These are phyloP conservation scores for Trametes sanguinea DNA, from an alignment of 768 basidiomycete genomes.

Conservation along the genomic window DNA sequence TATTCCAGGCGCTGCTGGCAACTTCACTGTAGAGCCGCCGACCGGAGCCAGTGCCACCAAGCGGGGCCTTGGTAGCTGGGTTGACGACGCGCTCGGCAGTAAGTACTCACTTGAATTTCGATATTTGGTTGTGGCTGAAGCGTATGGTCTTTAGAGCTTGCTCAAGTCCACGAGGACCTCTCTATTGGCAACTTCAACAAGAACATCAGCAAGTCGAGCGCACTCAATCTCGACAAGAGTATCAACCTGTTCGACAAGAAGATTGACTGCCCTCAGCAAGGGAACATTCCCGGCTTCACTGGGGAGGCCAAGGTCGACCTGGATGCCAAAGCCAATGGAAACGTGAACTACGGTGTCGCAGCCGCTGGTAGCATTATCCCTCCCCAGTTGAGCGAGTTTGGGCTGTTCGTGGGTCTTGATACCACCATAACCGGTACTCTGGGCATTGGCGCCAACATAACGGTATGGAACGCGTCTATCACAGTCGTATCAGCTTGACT, in stretches of 20 bases:
- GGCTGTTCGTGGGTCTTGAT: conserved; percentile 34
- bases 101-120: neutral
- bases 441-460: conserved; percentile 39
- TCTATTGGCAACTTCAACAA: conserved; percentile 22
- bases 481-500: neutral
- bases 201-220: conserved; percentile 14
- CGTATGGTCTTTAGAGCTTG: neutral
- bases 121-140: too few relatives aligned
- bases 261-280: conserved; percentile 23
- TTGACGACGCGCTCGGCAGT: conserved; percentile 3
- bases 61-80: conserved; percentile 18
- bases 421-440: conserved; percentile 44
- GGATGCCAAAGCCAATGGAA: conserved; percentile 37
- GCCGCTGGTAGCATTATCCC: conserved; percentile 49
- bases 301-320: conserved; percentile 28
- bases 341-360: conserved; percentile 41
- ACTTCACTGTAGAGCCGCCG: conserved; percentile 15
- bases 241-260: conserved; percentile 25
- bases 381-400: conserved; percentile 14
- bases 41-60: neutral
- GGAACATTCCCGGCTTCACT: conserved; percentile 21
- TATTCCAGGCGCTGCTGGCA: conserved; percentile 12
- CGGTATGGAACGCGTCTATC: conserved; percentile 31
- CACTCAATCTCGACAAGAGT: conserved; percentile 26
- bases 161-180: neutral